Evolutionary conservation across 2,329 filamentous ascomycete species (phyloP).

Genomic region (Pezicula carpinea): DNA sequence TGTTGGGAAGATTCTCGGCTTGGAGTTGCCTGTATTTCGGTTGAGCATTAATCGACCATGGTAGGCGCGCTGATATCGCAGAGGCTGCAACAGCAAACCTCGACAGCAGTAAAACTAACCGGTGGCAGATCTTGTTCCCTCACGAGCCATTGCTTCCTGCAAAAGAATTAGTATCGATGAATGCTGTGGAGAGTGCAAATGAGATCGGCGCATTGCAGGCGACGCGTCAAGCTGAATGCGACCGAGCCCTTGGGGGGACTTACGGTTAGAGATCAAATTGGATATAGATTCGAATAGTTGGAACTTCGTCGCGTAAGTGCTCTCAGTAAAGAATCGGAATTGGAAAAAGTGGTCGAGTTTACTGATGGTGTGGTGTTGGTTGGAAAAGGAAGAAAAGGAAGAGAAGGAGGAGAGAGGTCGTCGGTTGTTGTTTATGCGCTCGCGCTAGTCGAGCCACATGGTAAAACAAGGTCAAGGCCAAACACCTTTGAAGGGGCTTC

Average conservation of each 20-base stretch:
- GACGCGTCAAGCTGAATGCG: constrained; percentile 20
- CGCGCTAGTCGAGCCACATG: constrained; percentile 3
- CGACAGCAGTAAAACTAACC: constrained; percentile 18
- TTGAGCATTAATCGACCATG: constrained; percentile 20
- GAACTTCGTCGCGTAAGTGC: constrained; percentile 11
- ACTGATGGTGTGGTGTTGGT: constrained; percentile 15
- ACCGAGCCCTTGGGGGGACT: constrained; percentile 17
- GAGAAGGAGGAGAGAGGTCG: constrained; percentile 7
- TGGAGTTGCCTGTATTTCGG: constrained; percentile 22
- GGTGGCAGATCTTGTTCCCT: constrained; percentile 25
- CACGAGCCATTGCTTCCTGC: constrained; percentile 25
- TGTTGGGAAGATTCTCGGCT: constrained; percentile 23
- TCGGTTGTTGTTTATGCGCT: constrained; percentile 19
- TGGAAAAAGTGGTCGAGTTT: constrained; percentile 10
- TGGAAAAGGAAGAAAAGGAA: constrained; percentile 10
- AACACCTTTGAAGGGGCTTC: too few species aligned
- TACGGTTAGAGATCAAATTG: constrained; percentile 13
- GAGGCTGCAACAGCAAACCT: constrained; percentile 9
- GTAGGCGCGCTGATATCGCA: constrained; percentile 19
- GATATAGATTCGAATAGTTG: not conserved
- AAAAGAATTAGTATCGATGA: constrained; percentile 17
- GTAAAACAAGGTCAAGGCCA: not conserved
- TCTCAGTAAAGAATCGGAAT: constrained; percentile 5
- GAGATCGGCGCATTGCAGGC: constrained; percentile 19
- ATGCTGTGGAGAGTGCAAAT: constrained; percentile 17